A percentile compares a stretch with the other conserved stretches of the same genome.
These are phyloP conservation scores for Fraxinus pennsylvanica DNA, from an alignment of 257 asterid species.

Conservation along the genomic window DNA sequence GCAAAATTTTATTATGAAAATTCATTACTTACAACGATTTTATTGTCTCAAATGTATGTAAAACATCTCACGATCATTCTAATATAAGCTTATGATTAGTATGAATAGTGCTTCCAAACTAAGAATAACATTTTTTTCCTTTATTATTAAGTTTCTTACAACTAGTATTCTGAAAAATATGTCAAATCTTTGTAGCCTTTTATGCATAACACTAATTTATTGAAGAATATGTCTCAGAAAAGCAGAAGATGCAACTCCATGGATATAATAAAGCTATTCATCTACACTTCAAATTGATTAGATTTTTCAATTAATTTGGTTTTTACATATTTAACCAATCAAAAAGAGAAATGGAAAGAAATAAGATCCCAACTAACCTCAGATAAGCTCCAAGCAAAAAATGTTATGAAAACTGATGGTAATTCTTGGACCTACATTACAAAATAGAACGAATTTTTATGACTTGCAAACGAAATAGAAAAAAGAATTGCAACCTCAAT, in stretches of 20 bases:
- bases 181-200: not conserved
- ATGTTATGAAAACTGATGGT: conserved; percentile 77
- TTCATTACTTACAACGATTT: not conserved
- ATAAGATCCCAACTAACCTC: conserved; percentile 51
- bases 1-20: too few relatives aligned
- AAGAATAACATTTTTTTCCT: not conserved
- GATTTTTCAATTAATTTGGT: not conserved
- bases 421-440: conserved; percentile 22
- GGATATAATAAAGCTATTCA: too few relatives aligned
- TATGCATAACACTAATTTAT: not conserved
- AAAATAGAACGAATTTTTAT: not conserved
- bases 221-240: too few relatives aligned
- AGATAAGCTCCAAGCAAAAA: conserved; percentile 79
- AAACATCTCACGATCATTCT: too few relatives aligned
- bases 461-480: not conserved
- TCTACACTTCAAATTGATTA: not conserved
- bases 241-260: too few relatives aligned
- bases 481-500: not conserved
- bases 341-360: conserved; percentile 16
- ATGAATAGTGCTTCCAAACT: not conserved
- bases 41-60: not conserved
- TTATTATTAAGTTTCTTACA: not conserved
- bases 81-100: not conserved
- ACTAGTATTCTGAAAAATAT: too few relatives aligned
- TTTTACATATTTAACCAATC: not conserved